Evolutionary conservation across 352 stramenopile genomes (phyloP).

Genomic region (Globisporangium cederbergense): DNA sequence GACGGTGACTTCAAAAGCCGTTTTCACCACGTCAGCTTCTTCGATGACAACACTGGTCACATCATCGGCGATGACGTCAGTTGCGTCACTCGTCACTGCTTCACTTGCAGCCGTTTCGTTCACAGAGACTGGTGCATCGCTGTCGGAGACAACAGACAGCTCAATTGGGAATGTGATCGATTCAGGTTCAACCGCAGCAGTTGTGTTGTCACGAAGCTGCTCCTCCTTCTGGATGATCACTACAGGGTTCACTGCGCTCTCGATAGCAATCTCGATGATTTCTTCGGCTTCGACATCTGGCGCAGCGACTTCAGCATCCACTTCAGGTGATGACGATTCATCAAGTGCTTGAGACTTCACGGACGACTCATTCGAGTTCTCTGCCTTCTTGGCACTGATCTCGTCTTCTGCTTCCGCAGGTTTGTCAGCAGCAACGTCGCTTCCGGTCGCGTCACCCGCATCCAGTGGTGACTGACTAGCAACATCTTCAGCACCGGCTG

Average conservation of each 20-base stretch:
- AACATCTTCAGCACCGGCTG: neutral
- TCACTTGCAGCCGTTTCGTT: neutral
- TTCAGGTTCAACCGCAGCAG: neutral
- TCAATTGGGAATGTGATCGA: neutral
- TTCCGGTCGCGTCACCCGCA: neutral
- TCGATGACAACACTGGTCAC: neutral
- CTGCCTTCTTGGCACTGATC: neutral
- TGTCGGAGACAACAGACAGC: neutral
- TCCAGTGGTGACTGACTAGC: neutral
- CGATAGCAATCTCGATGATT: constrained; percentile 14
- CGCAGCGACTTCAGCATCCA: neutral
- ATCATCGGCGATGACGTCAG: neutral
- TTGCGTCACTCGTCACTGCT: neutral
- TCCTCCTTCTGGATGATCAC: constrained; percentile 4
- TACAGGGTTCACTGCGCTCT: constrained; percentile 11
- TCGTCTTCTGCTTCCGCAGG: neutral
- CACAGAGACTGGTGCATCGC: neutral
- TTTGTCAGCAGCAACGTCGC: neutral
- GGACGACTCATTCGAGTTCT: neutral
- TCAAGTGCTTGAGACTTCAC: neutral
- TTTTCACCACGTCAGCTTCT: neutral
- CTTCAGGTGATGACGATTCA: neutral
- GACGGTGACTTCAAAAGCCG: neutral
- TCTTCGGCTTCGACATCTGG: neutral
- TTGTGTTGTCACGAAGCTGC: neutral